Conservation (phyloP, 495 filamentous ascomycete genomes). For the Lentithecium fluviatile region DNA sequence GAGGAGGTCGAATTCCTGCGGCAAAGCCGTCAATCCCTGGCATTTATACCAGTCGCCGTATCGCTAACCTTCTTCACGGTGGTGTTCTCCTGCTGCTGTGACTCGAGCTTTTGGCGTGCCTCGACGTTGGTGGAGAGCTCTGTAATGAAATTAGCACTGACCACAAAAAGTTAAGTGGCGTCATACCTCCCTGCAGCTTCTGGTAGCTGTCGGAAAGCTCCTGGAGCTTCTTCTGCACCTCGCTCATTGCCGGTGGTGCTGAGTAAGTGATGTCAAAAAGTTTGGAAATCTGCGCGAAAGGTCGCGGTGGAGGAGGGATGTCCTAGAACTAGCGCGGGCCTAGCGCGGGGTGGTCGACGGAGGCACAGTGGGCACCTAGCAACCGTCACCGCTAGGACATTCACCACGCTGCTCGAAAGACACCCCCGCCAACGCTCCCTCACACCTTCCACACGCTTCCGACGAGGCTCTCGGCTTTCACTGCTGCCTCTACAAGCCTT, state of each 20-base stretch:
- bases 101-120: constrained; percentile 89
- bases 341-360: constrained; percentile 14
- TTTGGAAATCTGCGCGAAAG: not conserved
- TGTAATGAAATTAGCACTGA: constrained; percentile 41
- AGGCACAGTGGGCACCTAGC: not conserved
- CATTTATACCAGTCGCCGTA: not conserved
- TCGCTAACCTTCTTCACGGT: constrained; percentile 71
- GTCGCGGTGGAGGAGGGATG: constrained; percentile 23
- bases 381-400: not conserved
- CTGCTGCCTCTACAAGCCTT: too few relatives aligned
- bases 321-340: constrained; percentile 4
- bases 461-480: too few relatives aligned
- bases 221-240: constrained; percentile 68
- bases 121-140: constrained; percentile 74
- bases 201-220: constrained; percentile 82
- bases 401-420: too few relatives aligned
- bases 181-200: constrained; percentile 73
- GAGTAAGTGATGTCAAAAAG: constrained; percentile 16
- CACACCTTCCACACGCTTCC: too few relatives aligned
- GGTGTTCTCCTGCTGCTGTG: constrained; percentile 88
- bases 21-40: not conserved
- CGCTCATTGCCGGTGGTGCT: constrained; percentile 47
- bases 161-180: constrained; percentile 2
- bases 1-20: constrained; percentile 76
- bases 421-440: too few relatives aligned